Evolutionary conservation across 2,329 filamentous ascomycete species (phyloP).

Genomic region (Ilyonectria destructans): DNA sequence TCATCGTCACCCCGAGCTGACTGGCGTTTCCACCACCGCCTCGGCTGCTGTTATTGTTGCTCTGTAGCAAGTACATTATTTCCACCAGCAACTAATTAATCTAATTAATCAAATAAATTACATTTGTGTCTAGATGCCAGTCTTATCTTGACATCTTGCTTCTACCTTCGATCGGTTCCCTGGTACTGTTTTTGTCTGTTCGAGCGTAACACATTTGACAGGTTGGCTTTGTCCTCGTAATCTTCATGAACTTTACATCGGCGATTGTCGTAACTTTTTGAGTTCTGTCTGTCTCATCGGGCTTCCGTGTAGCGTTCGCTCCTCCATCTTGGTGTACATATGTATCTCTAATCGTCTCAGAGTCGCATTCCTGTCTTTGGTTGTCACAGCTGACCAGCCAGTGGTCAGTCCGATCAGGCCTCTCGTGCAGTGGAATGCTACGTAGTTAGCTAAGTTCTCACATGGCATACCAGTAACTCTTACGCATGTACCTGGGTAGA

Average conservation of each 20-base stretch:
- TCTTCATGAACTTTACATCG: neutral
- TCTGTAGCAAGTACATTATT: neutral
- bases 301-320: neutral
- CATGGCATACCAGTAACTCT: neutral
- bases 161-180: too few species aligned
- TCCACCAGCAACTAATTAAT: neutral
- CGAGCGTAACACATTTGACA: too few species aligned
- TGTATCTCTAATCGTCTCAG: neutral
- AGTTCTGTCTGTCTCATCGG: neutral
- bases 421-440: neutral
- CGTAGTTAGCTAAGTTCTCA: neutral
- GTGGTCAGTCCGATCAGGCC: neutral
- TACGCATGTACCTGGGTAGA: too few species aligned
- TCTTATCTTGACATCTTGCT: too few species aligned
- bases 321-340: neutral
- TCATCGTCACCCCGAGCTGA: neutral
- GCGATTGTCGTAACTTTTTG: neutral
- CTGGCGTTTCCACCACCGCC: neutral
- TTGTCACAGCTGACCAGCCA: neutral
- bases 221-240: too few species aligned
- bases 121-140: too few species aligned
- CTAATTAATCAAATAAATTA: neutral
- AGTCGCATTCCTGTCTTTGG: neutral
- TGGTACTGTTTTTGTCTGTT: too few species aligned
- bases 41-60: neutral